Percentiles rank a stretch among this genome's conserved stretches.
These are phyloP conservation scores for Narthecium ossifragum DNA, from an alignment of 106 monocot species.

Conservation along the genomic window DNA sequence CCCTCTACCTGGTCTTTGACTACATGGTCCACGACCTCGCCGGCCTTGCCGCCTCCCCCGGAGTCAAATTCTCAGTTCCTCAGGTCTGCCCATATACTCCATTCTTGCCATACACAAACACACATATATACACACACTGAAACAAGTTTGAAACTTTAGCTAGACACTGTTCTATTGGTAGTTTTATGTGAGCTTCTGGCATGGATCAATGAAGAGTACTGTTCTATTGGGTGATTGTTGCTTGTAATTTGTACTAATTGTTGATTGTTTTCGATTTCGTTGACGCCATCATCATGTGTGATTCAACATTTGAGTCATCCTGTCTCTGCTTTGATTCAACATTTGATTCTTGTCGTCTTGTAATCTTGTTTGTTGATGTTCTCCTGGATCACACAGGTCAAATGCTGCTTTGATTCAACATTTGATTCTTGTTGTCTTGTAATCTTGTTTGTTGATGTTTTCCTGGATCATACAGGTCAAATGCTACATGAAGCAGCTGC, in stretches of 20 bases:
- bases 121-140: no score
- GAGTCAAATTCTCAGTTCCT: conserved; percentile 34
- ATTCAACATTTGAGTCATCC: no score
- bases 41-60: conserved; percentile 32
- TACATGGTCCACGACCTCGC: conserved; percentile 74
- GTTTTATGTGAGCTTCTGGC: neutral
- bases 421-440: neutral
- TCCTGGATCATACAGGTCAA: conserved; percentile 26
- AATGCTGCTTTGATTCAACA: no score
- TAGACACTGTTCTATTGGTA: neutral
- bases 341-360: neutral
- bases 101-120: no score
- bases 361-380: neutral
- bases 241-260: no score
- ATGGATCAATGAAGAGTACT: neutral
- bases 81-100: conserved; percentile 22
- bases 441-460: neutral
- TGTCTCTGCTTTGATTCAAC: neutral
- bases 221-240: neutral
- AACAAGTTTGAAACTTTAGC: neutral
- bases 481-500: conserved; percentile 62
- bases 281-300: no score
- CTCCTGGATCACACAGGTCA: neutral
- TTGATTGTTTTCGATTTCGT: no score
- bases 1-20: conserved; percentile 55